phyloP scores from a whole-genome alignment of 2,329 filamentous ascomycete genomes.

The Pseudogymnoascus sp. region DNA sequence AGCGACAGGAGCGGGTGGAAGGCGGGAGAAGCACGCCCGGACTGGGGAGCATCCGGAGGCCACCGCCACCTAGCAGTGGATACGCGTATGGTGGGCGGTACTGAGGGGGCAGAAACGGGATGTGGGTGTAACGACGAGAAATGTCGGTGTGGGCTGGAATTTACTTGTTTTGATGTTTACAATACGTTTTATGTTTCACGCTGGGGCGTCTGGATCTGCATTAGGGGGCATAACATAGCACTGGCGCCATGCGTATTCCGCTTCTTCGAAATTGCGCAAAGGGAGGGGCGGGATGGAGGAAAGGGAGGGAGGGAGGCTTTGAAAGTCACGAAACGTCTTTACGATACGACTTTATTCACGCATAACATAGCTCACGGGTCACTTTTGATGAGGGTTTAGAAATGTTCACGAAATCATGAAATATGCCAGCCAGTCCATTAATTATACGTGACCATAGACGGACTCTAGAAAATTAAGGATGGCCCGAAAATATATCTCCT shows the following conservation, averaged over 20 bases:
- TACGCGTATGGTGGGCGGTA: not conserved
- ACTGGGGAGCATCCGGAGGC: not conserved
- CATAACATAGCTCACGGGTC: slow-evolving; percentile 9
- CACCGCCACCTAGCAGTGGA: not conserved
- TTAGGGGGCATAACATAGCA: not conserved
- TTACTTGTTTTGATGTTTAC: slow-evolving; percentile 1
- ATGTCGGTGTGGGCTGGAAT: not conserved
- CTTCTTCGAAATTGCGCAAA: not conserved
- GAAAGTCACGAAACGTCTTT: not conserved
- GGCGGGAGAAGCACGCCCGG: slow-evolving; percentile 15
- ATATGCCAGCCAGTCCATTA: not conserved
- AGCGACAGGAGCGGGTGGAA: slow-evolving; percentile 18
- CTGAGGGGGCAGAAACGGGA: not conserved
- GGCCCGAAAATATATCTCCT: slow-evolving; percentile 10
- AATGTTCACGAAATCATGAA: slow-evolving; percentile 6
- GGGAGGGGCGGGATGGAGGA: not conserved
- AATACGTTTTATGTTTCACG: not conserved
- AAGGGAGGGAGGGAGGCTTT: not conserved
- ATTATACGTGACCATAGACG: not conserved
- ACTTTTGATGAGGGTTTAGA: not conserved
- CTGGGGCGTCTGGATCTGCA: not conserved
- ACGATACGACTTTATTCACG: slow-evolving; percentile 4
- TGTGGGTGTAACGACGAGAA: not conserved
- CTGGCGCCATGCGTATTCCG: not conserved
- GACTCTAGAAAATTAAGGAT: slow-evolving; percentile 11